Conservation (phyloP, 495 filamentous ascomycete species). For the Hypoxylon lienhwacheense region DNA sequence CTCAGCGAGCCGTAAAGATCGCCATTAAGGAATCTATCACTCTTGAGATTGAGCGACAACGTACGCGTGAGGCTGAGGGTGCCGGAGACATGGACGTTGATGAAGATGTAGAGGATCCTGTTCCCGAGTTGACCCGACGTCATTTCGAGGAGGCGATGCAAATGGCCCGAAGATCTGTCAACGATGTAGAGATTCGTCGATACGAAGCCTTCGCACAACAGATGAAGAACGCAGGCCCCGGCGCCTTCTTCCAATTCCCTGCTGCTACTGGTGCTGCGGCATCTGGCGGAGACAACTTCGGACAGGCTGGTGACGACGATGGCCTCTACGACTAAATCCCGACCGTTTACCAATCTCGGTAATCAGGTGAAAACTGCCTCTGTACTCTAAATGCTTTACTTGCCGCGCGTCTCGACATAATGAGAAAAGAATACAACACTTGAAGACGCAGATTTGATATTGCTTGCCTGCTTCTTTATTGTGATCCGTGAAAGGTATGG, state of each 20-base stretch:
- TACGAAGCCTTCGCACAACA: constrained; percentile 99
- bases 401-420: constrained; percentile 14
- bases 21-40: constrained; percentile 98
- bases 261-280: constrained; percentile 52
- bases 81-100: constrained; percentile 81
- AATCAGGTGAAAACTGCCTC: constrained; percentile 4
- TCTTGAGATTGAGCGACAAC: constrained; percentile 81
- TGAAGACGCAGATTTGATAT: not conserved
- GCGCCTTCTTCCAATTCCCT: constrained; percentile 97
- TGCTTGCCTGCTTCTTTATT: constrained; percentile 6
- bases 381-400: constrained; percentile 34
- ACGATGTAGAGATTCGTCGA: constrained; percentile 92
- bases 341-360: not conserved
- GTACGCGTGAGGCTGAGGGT: constrained; percentile 84
- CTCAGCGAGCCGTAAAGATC: constrained; percentile 97
- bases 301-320: constrained; percentile 83
- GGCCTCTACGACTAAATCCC: constrained; percentile 68
- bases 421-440: constrained; percentile 9
- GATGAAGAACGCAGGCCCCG: constrained; percentile 95
- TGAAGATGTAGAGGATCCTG: constrained; percentile 83
- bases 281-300: constrained; percentile 58
- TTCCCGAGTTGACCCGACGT: constrained; percentile 92
- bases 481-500: constrained; percentile 13
- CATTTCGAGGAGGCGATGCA: constrained; percentile 99
- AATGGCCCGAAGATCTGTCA: constrained; percentile 87